These are phyloP conservation scores for Peronosclerospora sorghi DNA, from an alignment of 352 stramenopile genomes.

Conservation along the genomic window DNA sequence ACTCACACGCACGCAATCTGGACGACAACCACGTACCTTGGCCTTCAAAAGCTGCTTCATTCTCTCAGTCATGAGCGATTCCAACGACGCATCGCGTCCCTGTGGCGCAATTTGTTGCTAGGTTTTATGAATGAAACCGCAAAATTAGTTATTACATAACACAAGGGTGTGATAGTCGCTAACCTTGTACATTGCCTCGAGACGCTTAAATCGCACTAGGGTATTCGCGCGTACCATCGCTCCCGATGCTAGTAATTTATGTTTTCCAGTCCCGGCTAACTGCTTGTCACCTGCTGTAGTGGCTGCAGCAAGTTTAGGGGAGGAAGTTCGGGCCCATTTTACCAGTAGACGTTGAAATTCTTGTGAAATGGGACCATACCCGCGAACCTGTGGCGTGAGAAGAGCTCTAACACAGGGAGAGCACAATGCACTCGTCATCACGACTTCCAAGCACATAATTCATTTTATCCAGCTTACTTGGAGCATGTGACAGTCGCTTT, in stretches of 20 bases:
- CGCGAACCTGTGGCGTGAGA: constrained; percentile 36
- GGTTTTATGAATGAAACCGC: not conserved
- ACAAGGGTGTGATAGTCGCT: not conserved
- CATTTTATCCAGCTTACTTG: constrained; percentile 37
- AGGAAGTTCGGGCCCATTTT: constrained; percentile 43
- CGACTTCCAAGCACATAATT: not conserved
- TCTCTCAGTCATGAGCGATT: constrained; percentile 31
- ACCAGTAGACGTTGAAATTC: constrained; percentile 56
- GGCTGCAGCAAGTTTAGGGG: constrained; percentile 17
- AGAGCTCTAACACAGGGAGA: constrained; percentile 30
- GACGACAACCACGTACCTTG: constrained; percentile 21
- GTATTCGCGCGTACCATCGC: constrained; percentile 33
- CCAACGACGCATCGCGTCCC: constrained; percentile 24
- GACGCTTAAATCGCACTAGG: constrained; percentile 41
- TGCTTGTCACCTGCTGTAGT: constrained; percentile 7
- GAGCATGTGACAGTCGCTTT: constrained; percentile 72
- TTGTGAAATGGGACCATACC: constrained; percentile 38
- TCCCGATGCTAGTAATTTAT: constrained; percentile 41
- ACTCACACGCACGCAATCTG: not conserved
- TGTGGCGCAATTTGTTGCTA: constrained; percentile 24
- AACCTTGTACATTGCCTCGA: constrained; percentile 62
- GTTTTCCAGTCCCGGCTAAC: constrained; percentile 8
- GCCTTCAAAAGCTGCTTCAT: constrained; percentile 32
- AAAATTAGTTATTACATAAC: not conserved
- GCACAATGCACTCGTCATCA: constrained; percentile 1